A percentile compares a stretch with the other conserved stretches of the same genome.
Conservation (phyloP, 805 yeast genomes). For the Yarrowia phangngaensis region DNA sequence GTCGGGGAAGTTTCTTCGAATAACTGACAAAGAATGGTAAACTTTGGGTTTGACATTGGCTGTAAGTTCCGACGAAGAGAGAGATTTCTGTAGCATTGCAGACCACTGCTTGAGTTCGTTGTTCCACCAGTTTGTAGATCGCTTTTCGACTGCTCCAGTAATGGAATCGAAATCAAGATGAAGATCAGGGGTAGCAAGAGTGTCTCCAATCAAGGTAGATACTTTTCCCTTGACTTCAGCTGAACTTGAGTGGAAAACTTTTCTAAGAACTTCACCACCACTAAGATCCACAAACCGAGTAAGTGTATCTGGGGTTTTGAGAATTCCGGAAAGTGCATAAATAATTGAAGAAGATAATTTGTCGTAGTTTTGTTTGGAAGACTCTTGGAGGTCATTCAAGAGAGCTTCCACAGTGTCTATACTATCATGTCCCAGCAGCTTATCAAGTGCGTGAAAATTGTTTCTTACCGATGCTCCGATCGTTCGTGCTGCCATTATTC, state of each 20-base stretch:
- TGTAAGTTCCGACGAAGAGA: constrained; percentile 7
- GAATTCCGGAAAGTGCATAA: constrained; percentile 7
- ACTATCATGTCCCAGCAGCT: constrained; percentile 5
- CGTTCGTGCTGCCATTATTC: constrained; percentile 46
- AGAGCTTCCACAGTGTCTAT: constrained; percentile 10
- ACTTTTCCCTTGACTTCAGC: constrained; percentile 10
- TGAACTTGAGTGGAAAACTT: constrained; percentile 7
- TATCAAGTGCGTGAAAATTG: constrained; percentile 53
- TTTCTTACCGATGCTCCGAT: constrained; percentile 67
- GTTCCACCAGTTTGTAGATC: constrained; percentile 20
- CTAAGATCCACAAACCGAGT: constrained; percentile 14
- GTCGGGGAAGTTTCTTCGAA: constrained; percentile 22
- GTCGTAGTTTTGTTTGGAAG: not conserved
- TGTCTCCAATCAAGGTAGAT: constrained; percentile 11
- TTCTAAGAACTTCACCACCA: constrained; percentile 11
- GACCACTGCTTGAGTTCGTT: constrained; percentile 24
- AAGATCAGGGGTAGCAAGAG: constrained; percentile 18
- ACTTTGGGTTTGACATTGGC: constrained; percentile 16
- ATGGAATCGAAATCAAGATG: constrained; percentile 13
- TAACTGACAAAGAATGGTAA: constrained; percentile 16
- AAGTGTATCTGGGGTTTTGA: constrained; percentile 15
- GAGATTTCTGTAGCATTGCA: constrained; percentile 8
- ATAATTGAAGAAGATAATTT: constrained; percentile 8
- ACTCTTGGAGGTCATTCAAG: not conserved
- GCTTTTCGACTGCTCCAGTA: constrained; percentile 11